These are phyloP conservation scores for Aureobasidium zeae DNA, from an alignment of 2,329 filamentous ascomycete species.

Conservation along the genomic window DNA sequence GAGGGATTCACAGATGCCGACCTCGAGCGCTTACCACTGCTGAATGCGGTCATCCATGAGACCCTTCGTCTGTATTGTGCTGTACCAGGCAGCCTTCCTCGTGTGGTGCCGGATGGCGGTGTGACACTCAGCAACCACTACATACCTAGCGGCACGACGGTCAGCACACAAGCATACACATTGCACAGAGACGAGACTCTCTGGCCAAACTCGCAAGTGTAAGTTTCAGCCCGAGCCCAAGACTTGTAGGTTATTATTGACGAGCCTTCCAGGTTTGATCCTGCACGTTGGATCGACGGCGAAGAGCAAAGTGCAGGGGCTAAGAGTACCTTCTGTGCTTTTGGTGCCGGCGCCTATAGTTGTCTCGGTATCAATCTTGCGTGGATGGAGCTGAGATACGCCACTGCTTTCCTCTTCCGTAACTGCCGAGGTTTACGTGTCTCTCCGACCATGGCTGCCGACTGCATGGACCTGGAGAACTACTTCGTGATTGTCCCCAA, in stretches of 20 bases:
- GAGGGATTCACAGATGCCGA: constrained; percentile 21
- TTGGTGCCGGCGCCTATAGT: constrained; percentile 58
- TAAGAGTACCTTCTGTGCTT: constrained; percentile 55
- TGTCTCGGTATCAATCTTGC: constrained; percentile 63
- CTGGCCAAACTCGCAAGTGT: constrained; percentile 20
- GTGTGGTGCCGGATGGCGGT: constrained; percentile 29
- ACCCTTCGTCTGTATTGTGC: constrained; percentile 31
- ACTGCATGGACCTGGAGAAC: constrained; percentile 37
- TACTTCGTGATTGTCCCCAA: constrained; percentile 38
- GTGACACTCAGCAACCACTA: constrained; percentile 28
- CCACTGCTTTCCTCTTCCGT: constrained; percentile 44
- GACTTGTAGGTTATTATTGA: neutral
- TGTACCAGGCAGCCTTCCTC: constrained; percentile 29
- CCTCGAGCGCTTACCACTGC: constrained; percentile 25
- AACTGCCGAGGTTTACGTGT: constrained; percentile 31
- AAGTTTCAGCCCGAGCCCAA: neutral
- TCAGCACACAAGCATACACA: constrained; percentile 33
- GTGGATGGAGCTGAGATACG: constrained; percentile 46
- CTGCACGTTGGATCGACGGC: constrained; percentile 26
- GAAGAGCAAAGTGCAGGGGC: constrained; percentile 23
- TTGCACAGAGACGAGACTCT: constrained; percentile 28
- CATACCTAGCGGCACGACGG: constrained; percentile 29
- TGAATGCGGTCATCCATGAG: constrained; percentile 33
- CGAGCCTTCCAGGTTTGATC: constrained; percentile 25
- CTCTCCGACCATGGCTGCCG: constrained; percentile 26